Evolutionary conservation across 2,329 filamentous ascomycete species (phyloP).

Genomic region (Diaporthe australafricana): DNA sequence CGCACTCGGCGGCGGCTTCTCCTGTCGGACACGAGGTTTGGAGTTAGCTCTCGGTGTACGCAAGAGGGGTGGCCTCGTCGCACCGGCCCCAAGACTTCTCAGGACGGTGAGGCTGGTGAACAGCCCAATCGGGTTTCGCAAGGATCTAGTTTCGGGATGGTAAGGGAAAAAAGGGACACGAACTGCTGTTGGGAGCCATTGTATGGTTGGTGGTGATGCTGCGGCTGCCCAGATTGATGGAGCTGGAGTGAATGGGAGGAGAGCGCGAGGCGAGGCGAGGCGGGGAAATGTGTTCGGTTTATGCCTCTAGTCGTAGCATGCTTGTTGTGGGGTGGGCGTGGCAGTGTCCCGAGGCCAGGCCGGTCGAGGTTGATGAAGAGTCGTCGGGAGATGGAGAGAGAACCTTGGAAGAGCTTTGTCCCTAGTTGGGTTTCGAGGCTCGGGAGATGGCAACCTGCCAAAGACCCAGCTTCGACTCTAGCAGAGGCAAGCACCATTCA

Average conservation of each 20-base stretch:
- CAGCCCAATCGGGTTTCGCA: not conserved
- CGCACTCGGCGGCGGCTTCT: conserved; percentile 73
- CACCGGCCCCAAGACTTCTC: not conserved
- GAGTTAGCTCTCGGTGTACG: conserved; percentile 14
- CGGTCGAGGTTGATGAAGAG: conserved; percentile 17
- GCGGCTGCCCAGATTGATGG: conserved; percentile 19
- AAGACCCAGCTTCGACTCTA: conserved; percentile 29
- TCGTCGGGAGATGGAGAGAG: conserved; percentile 7
- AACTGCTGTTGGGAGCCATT: conserved; percentile 38
- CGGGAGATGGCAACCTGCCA: conserved; percentile 29
- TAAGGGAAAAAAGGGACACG: conserved; percentile 22
- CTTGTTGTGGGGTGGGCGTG: conserved; percentile 12
- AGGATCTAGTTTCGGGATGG: not conserved
- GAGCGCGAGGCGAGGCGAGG: not conserved
- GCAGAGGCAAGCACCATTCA: not conserved
- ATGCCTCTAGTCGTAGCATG: conserved; percentile 25
- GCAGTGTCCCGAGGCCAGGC: conserved; percentile 23
- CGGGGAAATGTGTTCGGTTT: not conserved
- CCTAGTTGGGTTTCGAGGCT: conserved; percentile 16
- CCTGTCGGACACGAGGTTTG: conserved; percentile 45
- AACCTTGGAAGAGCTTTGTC: conserved; percentile 25
- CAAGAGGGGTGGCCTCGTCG: conserved; percentile 24
- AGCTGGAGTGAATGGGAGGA: not conserved
- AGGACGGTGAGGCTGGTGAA: not conserved
- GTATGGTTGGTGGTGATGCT: not conserved